These are phyloP conservation scores for Dichotomocladium elegans DNA, from an alignment of 371 early-diverging fungal genomes.

Conservation along the genomic window DNA sequence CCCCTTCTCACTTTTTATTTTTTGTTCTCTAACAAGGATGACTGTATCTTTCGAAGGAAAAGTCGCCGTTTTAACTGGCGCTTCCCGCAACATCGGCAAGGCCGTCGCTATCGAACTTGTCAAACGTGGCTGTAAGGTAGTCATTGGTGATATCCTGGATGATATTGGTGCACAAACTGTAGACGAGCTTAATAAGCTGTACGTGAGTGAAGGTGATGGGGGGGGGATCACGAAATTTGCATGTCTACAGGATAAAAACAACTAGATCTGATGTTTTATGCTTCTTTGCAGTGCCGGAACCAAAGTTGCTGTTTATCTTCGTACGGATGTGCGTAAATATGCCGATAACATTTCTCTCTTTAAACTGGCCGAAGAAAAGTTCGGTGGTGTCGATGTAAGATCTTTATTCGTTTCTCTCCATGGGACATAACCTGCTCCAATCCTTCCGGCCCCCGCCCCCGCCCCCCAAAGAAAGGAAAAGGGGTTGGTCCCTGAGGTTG, in stretches of 20 bases:
- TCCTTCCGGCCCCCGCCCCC: too few relatives aligned
- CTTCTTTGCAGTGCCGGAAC: slow-evolving; percentile 5
- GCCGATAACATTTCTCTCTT: slow-evolving; percentile 42
- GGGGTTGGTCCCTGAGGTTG: too few relatives aligned
- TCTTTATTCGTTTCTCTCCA: background rate
- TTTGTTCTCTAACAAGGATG: too few relatives aligned
- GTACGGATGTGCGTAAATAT: slow-evolving; percentile 57
- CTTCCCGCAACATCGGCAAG: slow-evolving; percentile 60
- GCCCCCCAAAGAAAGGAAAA: background rate
- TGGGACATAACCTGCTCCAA: too few relatives aligned
- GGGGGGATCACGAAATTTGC: background rate
- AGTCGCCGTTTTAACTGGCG: slow-evolving; percentile 70
- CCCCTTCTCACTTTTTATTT: too few relatives aligned
- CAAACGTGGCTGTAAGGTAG: slow-evolving; percentile 53
- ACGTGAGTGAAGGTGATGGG: slow-evolving; percentile 12
- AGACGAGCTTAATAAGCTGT: slow-evolving; percentile 32
- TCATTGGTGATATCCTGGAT: slow-evolving; percentile 59
- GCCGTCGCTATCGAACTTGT: slow-evolving; percentile 48
- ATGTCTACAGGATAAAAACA: background rate
- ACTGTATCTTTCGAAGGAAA: slow-evolving; percentile 26
- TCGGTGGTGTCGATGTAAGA: slow-evolving; percentile 58
- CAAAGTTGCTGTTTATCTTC: slow-evolving; percentile 30
- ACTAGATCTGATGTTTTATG: background rate
- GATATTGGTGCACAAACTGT: slow-evolving; percentile 31
- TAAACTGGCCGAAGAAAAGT: slow-evolving; percentile 37